Conservation (phyloP, 768 basidiomycete genomes). For the Pisolithus microcarpus region DNA sequence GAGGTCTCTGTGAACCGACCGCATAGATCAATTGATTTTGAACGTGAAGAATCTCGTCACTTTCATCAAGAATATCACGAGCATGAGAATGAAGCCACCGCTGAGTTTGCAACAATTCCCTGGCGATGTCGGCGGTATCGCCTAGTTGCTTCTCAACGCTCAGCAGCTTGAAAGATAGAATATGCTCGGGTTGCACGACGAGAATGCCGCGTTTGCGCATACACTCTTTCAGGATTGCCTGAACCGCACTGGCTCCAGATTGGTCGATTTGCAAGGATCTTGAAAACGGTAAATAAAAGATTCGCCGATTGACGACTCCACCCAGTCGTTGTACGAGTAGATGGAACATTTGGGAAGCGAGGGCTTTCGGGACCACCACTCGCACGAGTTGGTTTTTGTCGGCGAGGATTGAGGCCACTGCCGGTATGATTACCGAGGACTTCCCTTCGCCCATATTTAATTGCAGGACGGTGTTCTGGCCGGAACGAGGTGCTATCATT, state of each 20-base stretch:
- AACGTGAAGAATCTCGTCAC: conserved; percentile 36
- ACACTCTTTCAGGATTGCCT: conserved; percentile 23
- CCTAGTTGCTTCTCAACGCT: conserved; percentile 21
- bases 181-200: conserved; percentile 44
- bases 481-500: conserved; percentile 25
- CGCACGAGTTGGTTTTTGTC: conserved; percentile 23
- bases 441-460: conserved; percentile 56
- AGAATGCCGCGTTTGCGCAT: conserved; percentile 32
- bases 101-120: conserved; percentile 14
- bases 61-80: conserved; percentile 18
- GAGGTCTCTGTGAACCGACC: conserved; percentile 27
- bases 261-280: conserved; percentile 13
- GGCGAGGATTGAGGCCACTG: conserved; percentile 20
- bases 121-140: conserved; percentile 8
- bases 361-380: conserved; percentile 28
- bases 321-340: conserved; percentile 25
- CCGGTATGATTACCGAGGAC: conserved; percentile 33
- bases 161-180: conserved; percentile 42
- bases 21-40: conserved; percentile 46
- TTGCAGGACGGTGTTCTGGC: conserved; percentile 34
- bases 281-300: conserved; percentile 28
- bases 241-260: conserved; percentile 15
- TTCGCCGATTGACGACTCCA: conserved; percentile 27
- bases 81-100: conserved; percentile 14
- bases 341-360: conserved; percentile 26